phyloP scores from a whole-genome alignment of 1,284 basidiomycete species.

The Pascua guehoae region DNA sequence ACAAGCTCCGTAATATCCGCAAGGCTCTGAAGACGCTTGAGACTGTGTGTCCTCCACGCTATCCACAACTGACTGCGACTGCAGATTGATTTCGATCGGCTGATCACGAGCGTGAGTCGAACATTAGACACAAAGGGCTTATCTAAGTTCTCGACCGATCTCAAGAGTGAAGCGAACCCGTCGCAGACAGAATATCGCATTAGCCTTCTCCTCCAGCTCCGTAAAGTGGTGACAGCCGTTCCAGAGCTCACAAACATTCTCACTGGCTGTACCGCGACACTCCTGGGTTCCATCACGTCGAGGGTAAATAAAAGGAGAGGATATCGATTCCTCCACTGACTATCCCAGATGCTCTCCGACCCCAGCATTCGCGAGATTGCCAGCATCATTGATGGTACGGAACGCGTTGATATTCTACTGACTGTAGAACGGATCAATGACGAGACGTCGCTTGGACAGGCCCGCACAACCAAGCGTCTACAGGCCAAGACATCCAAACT shows the following conservation, averaged over 20 bases:
- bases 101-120: conserved; percentile 64
- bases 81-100: conserved; percentile 78
- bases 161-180: conserved; percentile 3
- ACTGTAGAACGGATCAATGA: conserved; percentile 21
- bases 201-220: conserved; percentile 24
- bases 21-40: conserved; percentile 66
- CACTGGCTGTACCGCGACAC: neutral
- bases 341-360: neutral
- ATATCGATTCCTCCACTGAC: neutral
- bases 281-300: neutral
- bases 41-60: conserved; percentile 38
- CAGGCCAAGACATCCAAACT: conserved; percentile 45
- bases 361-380: conserved; percentile 1
- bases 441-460: conserved; percentile 14
- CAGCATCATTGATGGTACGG: conserved; percentile 16
- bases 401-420: neutral
- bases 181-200: conserved; percentile 24
- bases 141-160: conserved; percentile 15
- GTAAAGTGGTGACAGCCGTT: conserved; percentile 16
- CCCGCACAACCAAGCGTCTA: neutral
- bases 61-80: conserved; percentile 15
- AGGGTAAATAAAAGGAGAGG: neutral
- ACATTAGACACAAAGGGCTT: neutral
- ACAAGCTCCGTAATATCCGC: conserved; percentile 64
- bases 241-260: conserved; percentile 12